Conservation (phyloP, 345 rosid genomes). For the Camelina laxa region DNA sequence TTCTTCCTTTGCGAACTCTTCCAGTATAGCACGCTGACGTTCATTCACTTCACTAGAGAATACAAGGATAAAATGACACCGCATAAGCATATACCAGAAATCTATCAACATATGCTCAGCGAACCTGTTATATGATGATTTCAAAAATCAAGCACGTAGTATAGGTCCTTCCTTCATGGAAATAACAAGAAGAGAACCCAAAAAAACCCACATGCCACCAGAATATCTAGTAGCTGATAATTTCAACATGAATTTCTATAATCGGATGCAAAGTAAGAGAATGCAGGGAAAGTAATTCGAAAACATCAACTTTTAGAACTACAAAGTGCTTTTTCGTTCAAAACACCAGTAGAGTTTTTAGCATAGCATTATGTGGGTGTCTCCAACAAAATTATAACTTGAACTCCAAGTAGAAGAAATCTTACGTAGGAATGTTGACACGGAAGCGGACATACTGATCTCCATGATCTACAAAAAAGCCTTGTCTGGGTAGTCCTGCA, state of each 20-base stretch:
- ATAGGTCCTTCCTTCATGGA: background rate
- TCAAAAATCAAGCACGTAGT: no score
- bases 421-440: constrained; percentile 81
- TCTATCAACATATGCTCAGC: background rate
- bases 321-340: constrained; percentile 3
- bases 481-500: constrained; percentile 79
- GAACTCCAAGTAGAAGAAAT: constrained; percentile 19
- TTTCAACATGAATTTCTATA: background rate
- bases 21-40: constrained; percentile 77
- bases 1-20: constrained; percentile 90
- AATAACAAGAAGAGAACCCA: constrained; percentile 18
- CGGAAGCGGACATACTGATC: constrained; percentile 92
- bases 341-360: constrained; percentile 7
- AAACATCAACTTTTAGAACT: constrained; percentile 7
- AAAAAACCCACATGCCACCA: constrained; percentile 4
- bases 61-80: constrained; percentile 20
- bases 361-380: constrained; percentile 12
- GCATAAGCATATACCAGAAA: constrained; percentile 13
- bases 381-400: background rate
- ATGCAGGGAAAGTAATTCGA: background rate
- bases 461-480: constrained; percentile 73
- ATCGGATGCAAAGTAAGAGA: background rate
- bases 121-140: no score
- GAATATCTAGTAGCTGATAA: constrained; percentile 6
- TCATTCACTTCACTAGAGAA: constrained; percentile 63